Conservation (phyloP, 768 basidiomycete genomes). For the Galerina sulciceps region DNA sequence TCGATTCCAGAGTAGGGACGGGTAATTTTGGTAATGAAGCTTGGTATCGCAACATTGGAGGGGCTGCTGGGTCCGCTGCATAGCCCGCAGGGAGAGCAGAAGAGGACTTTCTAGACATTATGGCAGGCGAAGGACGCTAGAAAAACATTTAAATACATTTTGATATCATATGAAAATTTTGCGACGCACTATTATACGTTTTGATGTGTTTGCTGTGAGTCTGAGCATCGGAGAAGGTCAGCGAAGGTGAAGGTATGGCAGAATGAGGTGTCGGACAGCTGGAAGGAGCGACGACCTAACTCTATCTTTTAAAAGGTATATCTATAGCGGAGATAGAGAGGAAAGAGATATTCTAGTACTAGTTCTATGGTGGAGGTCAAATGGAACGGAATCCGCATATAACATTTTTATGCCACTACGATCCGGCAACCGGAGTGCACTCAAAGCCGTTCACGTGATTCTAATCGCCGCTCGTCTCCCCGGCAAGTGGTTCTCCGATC, state of each 20-base stretch:
- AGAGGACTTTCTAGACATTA: conserved; percentile 28
- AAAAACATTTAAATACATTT: not conserved
- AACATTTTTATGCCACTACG: not conserved
- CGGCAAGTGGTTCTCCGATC: not conserved
- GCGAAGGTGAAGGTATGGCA: conserved; percentile 7
- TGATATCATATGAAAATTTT: not conserved
- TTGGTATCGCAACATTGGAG: conserved; percentile 76
- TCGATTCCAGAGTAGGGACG: conserved; percentile 82
- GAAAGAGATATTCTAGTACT: conserved; percentile 7
- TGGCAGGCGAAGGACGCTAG: conserved; percentile 21
- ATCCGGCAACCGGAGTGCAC: not conserved
- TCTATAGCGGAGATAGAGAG: conserved; percentile 20
- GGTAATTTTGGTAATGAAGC: conserved; percentile 78
- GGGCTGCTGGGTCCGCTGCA: conserved; percentile 56
- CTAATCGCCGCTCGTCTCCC: not conserved
- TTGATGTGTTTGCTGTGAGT: conserved; percentile 24
- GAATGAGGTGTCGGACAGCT: conserved; percentile 15
- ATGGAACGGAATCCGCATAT: not conserved
- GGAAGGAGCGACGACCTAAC: conserved; percentile 11
- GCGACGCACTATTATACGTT: conserved; percentile 23
- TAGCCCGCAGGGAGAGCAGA: conserved; percentile 33
- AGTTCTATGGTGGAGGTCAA: not conserved
- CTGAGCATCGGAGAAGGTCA: conserved; percentile 24
- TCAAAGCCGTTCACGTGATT: not conserved
- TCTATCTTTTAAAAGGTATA: conserved; percentile 16